Base-by-base conservation (phyloP, 106 monocot species). In the Amphibolis antarctica region DNA sequence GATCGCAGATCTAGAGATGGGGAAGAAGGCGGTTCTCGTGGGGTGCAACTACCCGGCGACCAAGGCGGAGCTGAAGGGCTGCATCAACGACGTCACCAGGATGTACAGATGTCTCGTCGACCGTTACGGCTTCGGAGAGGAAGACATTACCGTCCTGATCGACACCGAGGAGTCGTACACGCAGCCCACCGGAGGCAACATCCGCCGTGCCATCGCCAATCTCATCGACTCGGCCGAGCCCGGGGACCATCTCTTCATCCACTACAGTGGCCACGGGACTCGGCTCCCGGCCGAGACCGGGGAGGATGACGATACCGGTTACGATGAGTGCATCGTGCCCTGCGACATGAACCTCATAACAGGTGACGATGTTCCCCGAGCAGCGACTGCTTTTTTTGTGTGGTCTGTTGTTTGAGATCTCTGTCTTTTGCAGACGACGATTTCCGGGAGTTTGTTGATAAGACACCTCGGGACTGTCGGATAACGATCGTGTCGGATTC, bases 181-280 rank as follows among this genome's bases (percentile, higher is more conserved):
- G 30, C 83, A 78, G 64, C 93, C 93, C 55, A 89, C 85, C 19
- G 93, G 93, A 12, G 82, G 75, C 62, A 94, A 94, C 77, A 83
- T 94, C 64, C 85, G 89, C 62, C 66, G 75, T 10, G 89, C 89
- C 57, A 73, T 94, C 68, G 14, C 46, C 28, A 19, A 66, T 14
- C 77, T 89, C 63, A 59, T 89, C 55, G 55, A 57, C 55, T 75
- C 76, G 20, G 85, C 86, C 17, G 21, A 69, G 44, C 72, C 81
- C 25, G 89, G 86, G 20, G 93, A 94, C 59, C 66, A 23, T 68
- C 81, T 94, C 28, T 89, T 94, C 74, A 44, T 94, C 57, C 93
- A 89, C 63, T 94, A 86, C 75, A 94, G 93, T 66, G 93, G 93
- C 26, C 93, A 94, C 20, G 93, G 93, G 22, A 84, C 89, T 6